phyloP scores from a whole-genome alignment of 768 basidiomycete species.

The Mycena haematopus region DNA sequence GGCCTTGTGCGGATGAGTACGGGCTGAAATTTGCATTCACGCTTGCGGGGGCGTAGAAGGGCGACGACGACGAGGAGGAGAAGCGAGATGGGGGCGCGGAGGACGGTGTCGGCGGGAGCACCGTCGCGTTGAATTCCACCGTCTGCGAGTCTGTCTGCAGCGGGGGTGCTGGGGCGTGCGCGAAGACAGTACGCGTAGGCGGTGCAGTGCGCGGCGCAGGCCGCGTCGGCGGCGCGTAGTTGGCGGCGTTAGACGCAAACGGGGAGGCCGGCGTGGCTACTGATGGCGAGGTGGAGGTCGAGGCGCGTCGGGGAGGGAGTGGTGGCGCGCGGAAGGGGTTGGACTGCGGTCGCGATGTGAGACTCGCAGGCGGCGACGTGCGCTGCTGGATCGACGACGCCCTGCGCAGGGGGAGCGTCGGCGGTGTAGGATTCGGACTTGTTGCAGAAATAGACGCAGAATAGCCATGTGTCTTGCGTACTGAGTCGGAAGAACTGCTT shows the following conservation, averaged over 20 bases:
- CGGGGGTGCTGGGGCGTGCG: not conserved
- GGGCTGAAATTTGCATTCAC: too few relatives aligned
- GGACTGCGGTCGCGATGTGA: not conserved
- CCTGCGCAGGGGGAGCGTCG: constrained; percentile 23
- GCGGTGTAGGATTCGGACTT: not conserved
- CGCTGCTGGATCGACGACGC: constrained; percentile 1
- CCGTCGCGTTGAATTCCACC: not conserved
- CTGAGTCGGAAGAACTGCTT: not conserved
- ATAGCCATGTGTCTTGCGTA: not conserved
- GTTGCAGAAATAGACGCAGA: not conserved
- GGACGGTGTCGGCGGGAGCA: not conserved
- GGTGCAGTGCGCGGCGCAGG: constrained; percentile 3
- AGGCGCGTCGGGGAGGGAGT: constrained; percentile 16
- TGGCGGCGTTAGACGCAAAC: not conserved
- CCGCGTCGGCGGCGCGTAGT: too few relatives aligned
- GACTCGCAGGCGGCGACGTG: not conserved
- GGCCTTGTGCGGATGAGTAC: not conserved
- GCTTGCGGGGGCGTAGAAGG: too few relatives aligned
- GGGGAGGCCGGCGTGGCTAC: not conserved
- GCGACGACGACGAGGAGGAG: too few relatives aligned
- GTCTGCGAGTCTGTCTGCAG: not conserved
- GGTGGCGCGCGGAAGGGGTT: constrained; percentile 20
- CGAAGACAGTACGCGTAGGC: constrained; percentile 2
- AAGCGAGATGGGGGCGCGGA: not conserved
- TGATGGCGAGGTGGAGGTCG: not conserved